phyloP scores from a whole-genome alignment of 805 yeast genomes.

The Sungouiozyma intestinalis region DNA sequence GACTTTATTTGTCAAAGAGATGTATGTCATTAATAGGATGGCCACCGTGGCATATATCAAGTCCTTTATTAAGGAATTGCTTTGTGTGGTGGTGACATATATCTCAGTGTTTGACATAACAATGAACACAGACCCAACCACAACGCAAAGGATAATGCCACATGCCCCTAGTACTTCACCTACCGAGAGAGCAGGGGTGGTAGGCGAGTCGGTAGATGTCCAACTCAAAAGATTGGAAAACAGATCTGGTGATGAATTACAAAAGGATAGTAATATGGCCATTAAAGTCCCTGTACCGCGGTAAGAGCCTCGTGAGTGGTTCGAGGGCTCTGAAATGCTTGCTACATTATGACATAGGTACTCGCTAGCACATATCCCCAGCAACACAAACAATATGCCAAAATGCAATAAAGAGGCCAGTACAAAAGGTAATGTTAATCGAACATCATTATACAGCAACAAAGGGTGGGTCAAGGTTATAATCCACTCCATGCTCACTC shows the following conservation, averaged over 20 bases:
- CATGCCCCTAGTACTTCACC: constrained; percentile 31
- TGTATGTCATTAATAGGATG: constrained; percentile 16
- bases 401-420: constrained; percentile 21
- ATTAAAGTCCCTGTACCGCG: constrained; percentile 16
- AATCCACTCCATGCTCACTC: constrained; percentile 17
- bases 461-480: constrained; percentile 21
- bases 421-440: constrained; percentile 13
- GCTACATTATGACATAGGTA: constrained; percentile 29
- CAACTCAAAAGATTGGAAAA: constrained; percentile 30
- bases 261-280: constrained; percentile 28
- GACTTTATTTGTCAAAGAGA: constrained; percentile 16
- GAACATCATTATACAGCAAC: constrained; percentile 14
- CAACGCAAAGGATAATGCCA: constrained; percentile 29
- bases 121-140: constrained; percentile 25
- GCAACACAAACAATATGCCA: constrained; percentile 19
- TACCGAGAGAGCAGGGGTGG: constrained; percentile 23
- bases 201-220: constrained; percentile 16
- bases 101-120: constrained; percentile 17
- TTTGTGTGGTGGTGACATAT: constrained; percentile 12
- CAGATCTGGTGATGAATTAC: constrained; percentile 30
- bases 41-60: constrained; percentile 18
- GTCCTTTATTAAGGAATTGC: constrained; percentile 17
- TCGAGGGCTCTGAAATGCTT: constrained; percentile 14
- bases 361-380: constrained; percentile 30
- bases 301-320: background rate